Evolutionary conservation across 805 yeast species (phyloP), one percentile per base, ranked within the genome.

Genomic region (Candida yuanshanica): DNA sequence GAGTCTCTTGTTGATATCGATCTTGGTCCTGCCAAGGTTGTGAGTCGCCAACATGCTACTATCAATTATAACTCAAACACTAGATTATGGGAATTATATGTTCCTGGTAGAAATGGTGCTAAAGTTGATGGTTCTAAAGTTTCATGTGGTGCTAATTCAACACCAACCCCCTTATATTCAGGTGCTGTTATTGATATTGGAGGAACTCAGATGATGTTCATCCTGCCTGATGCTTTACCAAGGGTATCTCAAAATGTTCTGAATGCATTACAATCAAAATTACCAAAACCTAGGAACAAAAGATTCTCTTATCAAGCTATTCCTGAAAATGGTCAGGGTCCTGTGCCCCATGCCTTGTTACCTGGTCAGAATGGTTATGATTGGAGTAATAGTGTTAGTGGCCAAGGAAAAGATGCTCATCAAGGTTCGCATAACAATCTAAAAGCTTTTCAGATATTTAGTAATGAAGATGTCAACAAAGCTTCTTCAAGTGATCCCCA

Each of bases 141-240:
- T 2, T 55, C 60, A 16, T 56, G 74, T 24, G 82, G 81, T 5
- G 63, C 72, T 5, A 52, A 63, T 32, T 62, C 65, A 6, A 51
- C 67, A 5, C 69, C 79, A 4, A 72, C 81, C 12, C 73, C 80
- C 11, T 71, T 93, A 42, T 73, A 75, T 39, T 82, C 95, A 2
- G 99, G 99, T n/a, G 85, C 91, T 33, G 79, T 93, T 14, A 64
- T 93, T 43, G 99, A 93, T 55, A 81, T 93, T 35, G 98, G 98
- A 14, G 97, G 97, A 6, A 89, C 96, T 10, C 98, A 93, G 64
- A 93, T 93, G 98, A 91, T 93, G 95, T 93, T 93, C 59, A 93
- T 93, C 29, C 69, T 93, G 50, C 99, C 99, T 2, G 97, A 90
- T 59, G 79, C 86, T 5, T 77, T 79, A 11, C 96, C 96, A 3